Conservation (phyloP, 257 asterid species). For the Capsicum rhomboideum region DNA sequence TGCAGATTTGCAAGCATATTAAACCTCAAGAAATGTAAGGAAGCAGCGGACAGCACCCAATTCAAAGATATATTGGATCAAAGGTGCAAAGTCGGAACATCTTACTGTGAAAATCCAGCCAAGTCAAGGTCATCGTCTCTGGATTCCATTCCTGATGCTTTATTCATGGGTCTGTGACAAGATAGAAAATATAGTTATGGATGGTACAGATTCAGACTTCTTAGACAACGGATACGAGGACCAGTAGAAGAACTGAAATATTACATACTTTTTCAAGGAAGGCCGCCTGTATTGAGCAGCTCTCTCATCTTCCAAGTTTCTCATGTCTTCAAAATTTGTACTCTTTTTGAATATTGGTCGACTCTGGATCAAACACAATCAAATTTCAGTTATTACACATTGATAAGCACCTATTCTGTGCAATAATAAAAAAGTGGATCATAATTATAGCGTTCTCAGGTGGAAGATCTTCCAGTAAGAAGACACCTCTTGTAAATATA, state of each 20-base stretch:
- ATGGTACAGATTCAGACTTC: background rate
- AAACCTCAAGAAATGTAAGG: background rate
- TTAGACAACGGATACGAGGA: background rate
- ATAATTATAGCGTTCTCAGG: background rate
- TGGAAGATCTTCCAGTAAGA: background rate
- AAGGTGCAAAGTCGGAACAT: background rate
- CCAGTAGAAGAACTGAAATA: background rate
- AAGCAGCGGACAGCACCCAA: background rate
- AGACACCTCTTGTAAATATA: background rate
- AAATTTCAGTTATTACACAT: background rate
- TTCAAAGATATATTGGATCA: background rate
- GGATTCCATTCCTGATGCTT: slow-evolving; percentile 61
- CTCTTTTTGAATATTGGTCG: slow-evolving; percentile 95
- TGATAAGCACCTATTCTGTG: background rate
- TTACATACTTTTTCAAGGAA: slow-evolving; percentile 46
- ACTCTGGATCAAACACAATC: slow-evolving; percentile 43
- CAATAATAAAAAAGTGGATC: background rate
- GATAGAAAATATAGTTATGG: slow-evolving; percentile 8
- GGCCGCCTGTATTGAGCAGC: slow-evolving; percentile 50
- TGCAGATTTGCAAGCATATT: slow-evolving; percentile 23
- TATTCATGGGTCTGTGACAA: slow-evolving; percentile 45
- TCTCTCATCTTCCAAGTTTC: slow-evolving; percentile 70
- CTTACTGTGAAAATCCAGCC: slow-evolving; percentile 46
- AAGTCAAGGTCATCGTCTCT: slow-evolving; percentile 83
- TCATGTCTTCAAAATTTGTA: slow-evolving; percentile 97